Conservation (phyloP, 306 rosid genomes). For the Dicorynia guianensis region DNA sequence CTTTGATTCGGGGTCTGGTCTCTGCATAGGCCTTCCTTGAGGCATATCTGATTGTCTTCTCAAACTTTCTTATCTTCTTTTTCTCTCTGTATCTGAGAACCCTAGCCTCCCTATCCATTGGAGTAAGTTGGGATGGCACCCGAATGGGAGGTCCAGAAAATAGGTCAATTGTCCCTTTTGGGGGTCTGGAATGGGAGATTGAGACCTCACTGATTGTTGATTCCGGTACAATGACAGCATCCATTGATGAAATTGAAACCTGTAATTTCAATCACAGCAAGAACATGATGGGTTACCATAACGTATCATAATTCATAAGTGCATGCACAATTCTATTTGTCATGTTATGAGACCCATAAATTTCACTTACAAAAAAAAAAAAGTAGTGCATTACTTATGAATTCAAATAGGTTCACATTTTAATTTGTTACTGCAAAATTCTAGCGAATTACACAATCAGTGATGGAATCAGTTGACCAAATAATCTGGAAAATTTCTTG, state of each 20-base stretch:
- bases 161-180: conserved; percentile 86
- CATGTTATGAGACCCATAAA: too few species aligned
- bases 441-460: not conserved
- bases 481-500: not conserved
- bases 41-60: conserved; percentile 93
- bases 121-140: conserved; percentile 71
- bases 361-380: too few species aligned
- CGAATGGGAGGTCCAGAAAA: conserved; percentile 69
- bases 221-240: conserved; percentile 87
- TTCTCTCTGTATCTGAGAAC: conserved; percentile 90
- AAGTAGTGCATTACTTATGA: too few species aligned
- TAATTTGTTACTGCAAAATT: not conserved
- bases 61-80: conserved; percentile 89
- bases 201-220: conserved; percentile 71
- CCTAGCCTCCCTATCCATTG: conserved; percentile 90
- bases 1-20: conserved; percentile 91
- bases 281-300: conserved; percentile 12
- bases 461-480: conserved; percentile 1
- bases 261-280: conserved; percentile 25
- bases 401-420: too few species aligned
- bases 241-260: conserved; percentile 88
- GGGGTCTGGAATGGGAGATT: conserved; percentile 63
- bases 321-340: not conserved
- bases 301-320: not conserved
- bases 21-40: conserved; percentile 98